Evolutionary conservation across 1,139 yeast species (phyloP).

Genomic region (Saccharomyces hybrid): DNA sequence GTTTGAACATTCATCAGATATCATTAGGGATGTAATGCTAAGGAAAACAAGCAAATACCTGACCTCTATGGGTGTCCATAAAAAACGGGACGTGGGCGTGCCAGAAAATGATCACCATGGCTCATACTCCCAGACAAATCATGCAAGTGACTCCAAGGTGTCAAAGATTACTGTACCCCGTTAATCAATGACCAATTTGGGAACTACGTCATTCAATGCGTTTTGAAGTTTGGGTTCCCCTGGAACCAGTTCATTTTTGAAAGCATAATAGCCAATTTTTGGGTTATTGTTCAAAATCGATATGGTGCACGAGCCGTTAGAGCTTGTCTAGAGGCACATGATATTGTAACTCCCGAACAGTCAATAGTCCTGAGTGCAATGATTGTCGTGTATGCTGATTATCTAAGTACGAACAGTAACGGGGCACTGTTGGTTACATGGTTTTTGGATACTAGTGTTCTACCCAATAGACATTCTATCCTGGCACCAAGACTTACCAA

Average conservation of each 20-base stretch:
- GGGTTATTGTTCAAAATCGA: constrained; percentile 79
- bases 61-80: constrained; percentile 90
- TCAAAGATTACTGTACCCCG: constrained; percentile 77
- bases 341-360: constrained; percentile 54
- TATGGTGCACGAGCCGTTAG: constrained; percentile 94
- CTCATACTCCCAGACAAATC: constrained; percentile 62
- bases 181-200: constrained; percentile 94
- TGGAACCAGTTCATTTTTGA: constrained; percentile 88
- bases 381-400: constrained; percentile 71
- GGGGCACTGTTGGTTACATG: constrained; percentile 88
- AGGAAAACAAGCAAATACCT: constrained; percentile 70
- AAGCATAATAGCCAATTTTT: constrained; percentile 67
- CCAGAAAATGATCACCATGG: constrained; percentile 82
- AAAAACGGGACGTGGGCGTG: constrained; percentile 99
- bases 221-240: constrained; percentile 80
- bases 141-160: constrained; percentile 57
- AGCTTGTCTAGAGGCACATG: constrained; percentile 78
- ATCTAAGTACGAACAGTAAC: constrained; percentile 73
- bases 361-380: constrained; percentile 70
- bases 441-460: constrained; percentile 82
- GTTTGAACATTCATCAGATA: constrained; percentile 63
- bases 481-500: constrained; percentile 56
- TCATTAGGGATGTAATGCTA: constrained; percentile 74
- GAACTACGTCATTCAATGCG: constrained; percentile 90
- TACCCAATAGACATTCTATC: constrained; percentile 49